Base-by-base conservation (phyloP, 495 filamentous ascomycete species). In the Corynascus novoguineensis region DNA sequence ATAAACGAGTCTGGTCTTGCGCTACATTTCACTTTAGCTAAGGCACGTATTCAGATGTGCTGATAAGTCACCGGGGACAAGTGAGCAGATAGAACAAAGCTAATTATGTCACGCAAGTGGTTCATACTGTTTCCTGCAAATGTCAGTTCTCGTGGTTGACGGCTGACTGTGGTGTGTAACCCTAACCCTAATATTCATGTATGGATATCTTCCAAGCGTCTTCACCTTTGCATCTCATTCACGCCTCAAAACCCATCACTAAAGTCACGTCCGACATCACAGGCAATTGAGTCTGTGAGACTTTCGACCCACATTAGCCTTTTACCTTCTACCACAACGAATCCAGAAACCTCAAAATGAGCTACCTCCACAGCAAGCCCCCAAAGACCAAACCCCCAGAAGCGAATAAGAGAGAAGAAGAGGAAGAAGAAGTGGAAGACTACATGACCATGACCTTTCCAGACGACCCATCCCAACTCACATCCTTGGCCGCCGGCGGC, bases 361-460 rank as follows among this genome's bases (percentile, higher is more conserved):
- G 8, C 29, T 41, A 12, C 27, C 37, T 31, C 44, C 40, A 40
- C 4, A 28, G 14, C 28, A 15, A 49, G 25, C 19, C 25, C 52
- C 27, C 40, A 45, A 42, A 47, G 28, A 28, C 29, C 14, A 15
- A 35, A 52, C 40, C 56, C 28, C 31, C 25, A 37, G 25, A 15
- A 37, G 3, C 32, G 14, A 29, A 44, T 6, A n/a, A 49, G 19
- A 35, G 14, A 1, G 9, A 47, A 17, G n/a, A 59, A 42, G 28
- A 54, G 25, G 44, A 54, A 44, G 50, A 59, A 7, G 81, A 79
- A 17, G 79, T 80, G 14, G 80, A 83, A 50, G 83, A 86, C 65
- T 86, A 86, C 73, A 84, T 86, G 82, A 79, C 72, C 68, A 85
- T 86, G 82, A 68, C 76, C 11, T 82, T 86, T 64, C 50, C 69